Percentiles rank a stretch among this genome's conserved stretches.
phyloP scores from a whole-genome alignment of 208 protist species.

The Trypanosoma theileri region DNA sequence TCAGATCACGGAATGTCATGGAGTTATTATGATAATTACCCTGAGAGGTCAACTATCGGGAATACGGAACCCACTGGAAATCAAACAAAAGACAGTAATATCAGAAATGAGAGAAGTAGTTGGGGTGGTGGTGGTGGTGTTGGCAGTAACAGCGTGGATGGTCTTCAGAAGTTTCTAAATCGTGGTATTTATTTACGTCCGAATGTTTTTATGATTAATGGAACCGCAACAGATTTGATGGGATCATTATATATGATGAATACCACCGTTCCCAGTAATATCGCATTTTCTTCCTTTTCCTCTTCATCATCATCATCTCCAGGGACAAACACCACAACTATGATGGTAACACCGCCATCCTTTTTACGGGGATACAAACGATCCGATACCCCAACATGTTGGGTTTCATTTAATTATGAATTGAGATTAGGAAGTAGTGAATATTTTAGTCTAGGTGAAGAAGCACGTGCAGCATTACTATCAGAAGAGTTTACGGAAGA shows the following conservation, averaged over 20 bases:
- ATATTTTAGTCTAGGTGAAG: neutral
- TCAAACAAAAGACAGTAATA: neutral
- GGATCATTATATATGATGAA: slow-evolving; percentile 1
- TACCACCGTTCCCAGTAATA: neutral
- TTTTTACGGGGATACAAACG: slow-evolving; percentile 16
- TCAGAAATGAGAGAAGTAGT: neutral
- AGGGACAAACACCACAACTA: neutral
- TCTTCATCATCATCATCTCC: neutral
- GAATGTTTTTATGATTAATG: slow-evolving; percentile 27
- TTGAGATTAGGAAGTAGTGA: neutral
- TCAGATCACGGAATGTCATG: neutral
- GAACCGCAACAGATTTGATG: slow-evolving; percentile 19
- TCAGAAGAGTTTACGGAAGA: slow-evolving; percentile 5
- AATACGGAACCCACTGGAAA: neutral
- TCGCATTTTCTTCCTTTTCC: neutral
- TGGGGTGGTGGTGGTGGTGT: neutral
- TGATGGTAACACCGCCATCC: neutral
- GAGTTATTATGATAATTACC: neutral
- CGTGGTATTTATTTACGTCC: slow-evolving; percentile 29
- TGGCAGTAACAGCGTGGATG: neutral
- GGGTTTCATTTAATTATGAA: neutral
- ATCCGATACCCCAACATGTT: neutral
- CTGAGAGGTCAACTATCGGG: neutral
- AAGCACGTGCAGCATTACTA: no score
- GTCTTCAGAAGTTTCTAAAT: neutral